These are phyloP conservation scores for Albifimbria verrucaria DNA, from an alignment of 2,329 filamentous ascomycete species.

Conservation along the genomic window DNA sequence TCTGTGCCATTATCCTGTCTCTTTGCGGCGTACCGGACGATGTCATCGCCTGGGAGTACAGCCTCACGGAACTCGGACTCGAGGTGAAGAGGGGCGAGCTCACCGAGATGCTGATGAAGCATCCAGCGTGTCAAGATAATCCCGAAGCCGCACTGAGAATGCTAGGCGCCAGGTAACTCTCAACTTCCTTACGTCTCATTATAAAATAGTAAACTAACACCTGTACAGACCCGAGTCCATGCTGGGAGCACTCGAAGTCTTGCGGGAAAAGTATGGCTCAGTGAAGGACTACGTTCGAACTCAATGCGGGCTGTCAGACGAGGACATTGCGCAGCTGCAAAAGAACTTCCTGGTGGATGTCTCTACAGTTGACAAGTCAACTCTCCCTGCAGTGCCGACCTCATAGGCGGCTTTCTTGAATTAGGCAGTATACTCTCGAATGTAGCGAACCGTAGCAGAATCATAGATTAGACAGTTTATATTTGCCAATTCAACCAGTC, in stretches of 20 bases:
- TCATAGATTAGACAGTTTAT: neutral
- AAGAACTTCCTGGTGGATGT: slow-evolving; percentile 42
- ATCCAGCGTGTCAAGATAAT: slow-evolving; percentile 47
- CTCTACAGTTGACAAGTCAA: neutral
- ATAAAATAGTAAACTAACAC: slow-evolving; percentile 1
- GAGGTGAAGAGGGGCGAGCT: slow-evolving; percentile 49
- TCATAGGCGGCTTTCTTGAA: neutral
- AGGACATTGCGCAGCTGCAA: slow-evolving; percentile 50
- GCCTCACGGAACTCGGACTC: slow-evolving; percentile 62
- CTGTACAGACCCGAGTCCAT: slow-evolving; percentile 42
- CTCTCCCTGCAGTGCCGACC: neutral
- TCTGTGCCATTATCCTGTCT: slow-evolving; percentile 62
- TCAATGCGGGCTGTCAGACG: slow-evolving; percentile 53
- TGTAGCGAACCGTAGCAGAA: too few relatives aligned
- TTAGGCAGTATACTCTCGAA: too few relatives aligned
- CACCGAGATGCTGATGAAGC: slow-evolving; percentile 44
- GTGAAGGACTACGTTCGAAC: slow-evolving; percentile 60
- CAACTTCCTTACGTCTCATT: neutral
- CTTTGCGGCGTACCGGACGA: slow-evolving; percentile 60
- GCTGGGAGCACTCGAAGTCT: slow-evolving; percentile 47
- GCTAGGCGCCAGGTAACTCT: slow-evolving; percentile 37
- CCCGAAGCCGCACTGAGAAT: slow-evolving; percentile 40
- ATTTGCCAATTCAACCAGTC: neutral
- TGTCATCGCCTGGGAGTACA: slow-evolving; percentile 64
- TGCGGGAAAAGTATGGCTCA: slow-evolving; percentile 59